Evolutionary conservation across 805 yeast genomes (phyloP).

Genomic region (Kodamaea neixiangensis): DNA sequence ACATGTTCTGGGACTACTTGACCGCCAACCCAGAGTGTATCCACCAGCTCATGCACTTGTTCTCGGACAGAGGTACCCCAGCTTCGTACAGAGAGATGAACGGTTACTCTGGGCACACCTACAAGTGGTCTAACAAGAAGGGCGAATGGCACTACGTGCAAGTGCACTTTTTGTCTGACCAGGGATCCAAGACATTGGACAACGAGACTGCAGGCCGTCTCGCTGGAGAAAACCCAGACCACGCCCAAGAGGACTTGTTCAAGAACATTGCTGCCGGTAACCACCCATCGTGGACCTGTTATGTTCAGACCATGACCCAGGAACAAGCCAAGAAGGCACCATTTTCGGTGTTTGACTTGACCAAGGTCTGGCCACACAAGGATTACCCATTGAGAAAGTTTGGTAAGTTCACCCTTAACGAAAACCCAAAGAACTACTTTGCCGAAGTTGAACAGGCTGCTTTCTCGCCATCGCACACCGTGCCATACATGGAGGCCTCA

Average conservation of each 20-base stretch:
- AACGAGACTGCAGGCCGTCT: slow-evolving; percentile 69
- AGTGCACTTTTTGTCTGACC: slow-evolving; percentile 70
- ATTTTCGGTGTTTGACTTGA: slow-evolving; percentile 85
- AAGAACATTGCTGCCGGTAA: slow-evolving; percentile 77
- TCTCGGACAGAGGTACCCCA: slow-evolving; percentile 84
- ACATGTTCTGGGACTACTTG: slow-evolving; percentile 85
- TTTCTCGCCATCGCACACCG: slow-evolving; percentile 71
- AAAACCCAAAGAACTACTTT: slow-evolving; percentile 54
- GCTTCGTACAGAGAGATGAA: slow-evolving; percentile 74
- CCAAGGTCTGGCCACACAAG: slow-evolving; percentile 67
- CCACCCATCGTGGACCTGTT: slow-evolving; percentile 81
- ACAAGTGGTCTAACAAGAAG: slow-evolving; percentile 73
- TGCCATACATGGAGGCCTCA: slow-evolving; percentile 74
- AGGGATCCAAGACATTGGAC: slow-evolving; percentile 54
- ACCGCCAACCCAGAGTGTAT: slow-evolving; percentile 70
- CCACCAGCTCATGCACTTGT: slow-evolving; percentile 73
- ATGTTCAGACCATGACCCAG: slow-evolving; percentile 83
- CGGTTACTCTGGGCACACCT: slow-evolving; percentile 84
- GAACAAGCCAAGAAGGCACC: slow-evolving; percentile 74
- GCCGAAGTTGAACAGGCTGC: slow-evolving; percentile 54
- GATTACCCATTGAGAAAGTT: slow-evolving; percentile 56
- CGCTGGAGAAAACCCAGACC: slow-evolving; percentile 80
- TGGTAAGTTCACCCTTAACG: slow-evolving; percentile 56
- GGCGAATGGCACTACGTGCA: slow-evolving; percentile 81
- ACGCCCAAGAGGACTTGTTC: slow-evolving; percentile 77